Percentiles rank a stretch among this genome's conserved stretches.
These are phyloP conservation scores for Durotheca rogersii DNA, from an alignment of 495 filamentous ascomycete species.

Conservation along the genomic window DNA sequence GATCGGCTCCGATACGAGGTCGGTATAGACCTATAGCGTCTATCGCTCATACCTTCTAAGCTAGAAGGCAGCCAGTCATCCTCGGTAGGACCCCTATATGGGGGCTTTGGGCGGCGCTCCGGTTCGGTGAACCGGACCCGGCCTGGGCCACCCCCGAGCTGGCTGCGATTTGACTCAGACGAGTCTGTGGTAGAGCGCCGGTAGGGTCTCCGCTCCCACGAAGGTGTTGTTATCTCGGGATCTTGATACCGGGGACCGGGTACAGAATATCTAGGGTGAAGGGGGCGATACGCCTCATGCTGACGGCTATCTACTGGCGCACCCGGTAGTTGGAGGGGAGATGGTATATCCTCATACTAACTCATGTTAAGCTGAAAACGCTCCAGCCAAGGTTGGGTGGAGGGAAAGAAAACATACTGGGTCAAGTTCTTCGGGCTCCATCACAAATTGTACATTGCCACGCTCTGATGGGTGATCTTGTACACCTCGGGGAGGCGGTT, in stretches of 20 bases:
- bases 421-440: constrained; percentile 11
- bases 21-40: not conserved
- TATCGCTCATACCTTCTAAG: constrained; percentile 5
- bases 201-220: not conserved
- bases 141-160: not conserved
- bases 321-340: too few relatives aligned
- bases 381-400: not conserved
- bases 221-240: not conserved
- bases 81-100: not conserved
- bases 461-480: constrained; percentile 6
- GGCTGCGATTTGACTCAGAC: constrained; percentile 5
- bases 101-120: not conserved
- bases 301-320: too few relatives aligned
- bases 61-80: constrained; percentile 5
- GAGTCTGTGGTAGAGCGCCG: constrained; percentile 11
- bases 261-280: not conserved
- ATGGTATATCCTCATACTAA: too few relatives aligned
- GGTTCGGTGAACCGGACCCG: constrained; percentile 15
- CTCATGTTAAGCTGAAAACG: constrained; percentile 1
- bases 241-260: constrained; percentile 1
- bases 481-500: constrained; percentile 5
- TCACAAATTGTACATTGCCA: constrained; percentile 10
- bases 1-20: constrained; percentile 10
- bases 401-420: constrained; percentile 1
- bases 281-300: not conserved